Evolutionary conservation across 768 basidiomycete genomes (phyloP), one percentile per base, ranked within the genome.

Genomic region (Holtermanniella nyarrowii): DNA sequence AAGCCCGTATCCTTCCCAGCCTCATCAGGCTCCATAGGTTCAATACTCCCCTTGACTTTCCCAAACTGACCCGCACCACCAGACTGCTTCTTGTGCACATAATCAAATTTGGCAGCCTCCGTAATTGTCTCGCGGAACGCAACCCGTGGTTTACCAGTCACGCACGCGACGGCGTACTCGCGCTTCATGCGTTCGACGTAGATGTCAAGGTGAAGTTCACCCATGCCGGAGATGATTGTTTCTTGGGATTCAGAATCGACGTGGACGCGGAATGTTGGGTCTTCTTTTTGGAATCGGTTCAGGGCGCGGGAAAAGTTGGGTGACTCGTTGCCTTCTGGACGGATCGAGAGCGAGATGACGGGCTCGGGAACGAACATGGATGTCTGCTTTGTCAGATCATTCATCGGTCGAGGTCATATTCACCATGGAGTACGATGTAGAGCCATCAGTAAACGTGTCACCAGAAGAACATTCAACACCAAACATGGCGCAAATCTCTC

Each of bases 201-300:
- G 66, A 99, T 93, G 66, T 99, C 95, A 21, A 99, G 80, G 69
- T 99, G 95, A 16, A 99, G 80, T 72, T 99, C 95, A 22, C 95
- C 95, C 95, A 99, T 99, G 20, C 95, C 95, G 25, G 91, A 96
- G 59, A 99, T 96, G 72, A 99, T 97, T 14, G 93, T 97, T 87
- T 99, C 93, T 72, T 93, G 89, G 66, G 85, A 87, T 67, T 95
- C 91, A 23, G 77, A 72, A 72, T 99, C 95, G 57, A 97, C 79
- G 69, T 97, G 95, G 1, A 99, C 95, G 46, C 85, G 82, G 82
- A 99, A 99, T 0, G 95, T 99, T 1, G 95, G 95, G 68, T 99
- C 95, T 69, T 99, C 95, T 73, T 89, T 91, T 73, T 93, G 85
- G 82, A 99, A 99, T 25, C 93, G 84, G 70, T 90, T 90, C 48